Percentiles rank a stretch among this genome's conserved stretches.
Evolutionary conservation across 306 rosid species (phyloP).

Genomic region (Oemleria cerasiformis): DNA sequence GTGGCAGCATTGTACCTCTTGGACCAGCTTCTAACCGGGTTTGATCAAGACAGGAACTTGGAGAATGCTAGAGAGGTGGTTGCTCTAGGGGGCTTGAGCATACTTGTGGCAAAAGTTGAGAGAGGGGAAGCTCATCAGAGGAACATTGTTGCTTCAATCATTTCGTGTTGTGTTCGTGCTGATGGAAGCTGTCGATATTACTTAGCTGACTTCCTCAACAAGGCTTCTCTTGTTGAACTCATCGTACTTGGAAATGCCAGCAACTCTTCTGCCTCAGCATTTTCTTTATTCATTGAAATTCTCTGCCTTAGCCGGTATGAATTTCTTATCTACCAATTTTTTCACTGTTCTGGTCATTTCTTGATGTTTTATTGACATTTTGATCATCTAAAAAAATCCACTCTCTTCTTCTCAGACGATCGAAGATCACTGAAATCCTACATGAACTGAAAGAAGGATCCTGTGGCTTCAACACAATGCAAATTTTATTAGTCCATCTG

Average conservation of each 20-base stretch:
- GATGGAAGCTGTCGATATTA: constrained; percentile 74
- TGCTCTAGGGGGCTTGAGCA: constrained; percentile 66
- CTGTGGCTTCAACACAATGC: constrained; percentile 59
- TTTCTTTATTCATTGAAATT: constrained; percentile 52
- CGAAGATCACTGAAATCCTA: constrained; percentile 45
- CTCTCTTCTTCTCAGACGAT: constrained; percentile 52
- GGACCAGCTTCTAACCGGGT: constrained; percentile 74
- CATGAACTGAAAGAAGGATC: constrained; percentile 67
- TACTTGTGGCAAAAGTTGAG: constrained; percentile 52
- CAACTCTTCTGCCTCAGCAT: constrained; percentile 38
- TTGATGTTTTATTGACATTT: background rate
- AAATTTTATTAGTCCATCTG: constrained; percentile 58
- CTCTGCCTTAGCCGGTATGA: constrained; percentile 64
- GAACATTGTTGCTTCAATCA: constrained; percentile 41
- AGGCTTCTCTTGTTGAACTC: constrained; percentile 60
- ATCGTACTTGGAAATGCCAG: constrained; percentile 46
- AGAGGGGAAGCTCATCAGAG: constrained; percentile 56
- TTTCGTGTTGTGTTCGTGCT: constrained; percentile 59
- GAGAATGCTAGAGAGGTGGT: constrained; percentile 80
- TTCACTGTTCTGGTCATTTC: constrained; percentile 1
- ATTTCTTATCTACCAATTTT: background rate
- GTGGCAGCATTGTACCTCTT: constrained; percentile 73
- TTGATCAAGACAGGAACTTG: constrained; percentile 77
- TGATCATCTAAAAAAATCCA: constrained; percentile 16
- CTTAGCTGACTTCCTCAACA: constrained; percentile 54